phyloP scores from a whole-genome alignment of 2,329 filamentous ascomycete genomes.

The Cryphonectria radicalis region DNA sequence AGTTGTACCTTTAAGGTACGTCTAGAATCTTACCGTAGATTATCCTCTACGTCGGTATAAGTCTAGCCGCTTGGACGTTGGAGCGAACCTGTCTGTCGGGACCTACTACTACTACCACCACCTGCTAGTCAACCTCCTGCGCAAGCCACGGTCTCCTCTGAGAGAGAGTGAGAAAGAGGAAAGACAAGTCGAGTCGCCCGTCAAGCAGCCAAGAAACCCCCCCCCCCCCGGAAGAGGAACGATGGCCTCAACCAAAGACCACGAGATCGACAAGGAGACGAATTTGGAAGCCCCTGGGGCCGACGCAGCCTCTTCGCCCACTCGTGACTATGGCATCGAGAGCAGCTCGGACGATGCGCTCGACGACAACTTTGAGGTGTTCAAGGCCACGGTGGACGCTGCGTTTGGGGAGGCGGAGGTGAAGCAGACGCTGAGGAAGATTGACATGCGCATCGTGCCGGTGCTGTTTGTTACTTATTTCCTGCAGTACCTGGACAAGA shows the following conservation, averaged over 20 bases:
- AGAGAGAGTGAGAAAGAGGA: neutral
- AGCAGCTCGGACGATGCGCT: conserved; percentile 32
- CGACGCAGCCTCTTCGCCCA: neutral
- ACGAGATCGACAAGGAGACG: conserved; percentile 19
- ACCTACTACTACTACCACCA: neutral
- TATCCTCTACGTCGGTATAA: neutral
- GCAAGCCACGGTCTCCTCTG: neutral
- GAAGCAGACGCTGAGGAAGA: conserved; percentile 39
- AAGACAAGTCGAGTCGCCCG: neutral
- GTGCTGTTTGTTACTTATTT: conserved; percentile 40
- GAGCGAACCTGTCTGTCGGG: conserved; percentile 11
- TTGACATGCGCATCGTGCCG: conserved; percentile 39
- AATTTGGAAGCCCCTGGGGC: neutral
- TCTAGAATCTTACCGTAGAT: neutral
- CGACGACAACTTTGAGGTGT: conserved; percentile 41
- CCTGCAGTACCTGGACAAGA: conserved; percentile 44
- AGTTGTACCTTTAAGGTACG: neutral
- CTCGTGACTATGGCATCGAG: conserved; percentile 27
- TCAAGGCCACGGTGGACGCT: conserved; percentile 33
- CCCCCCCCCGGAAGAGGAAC: neutral
- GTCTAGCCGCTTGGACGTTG: neutral
- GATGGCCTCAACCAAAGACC: conserved; percentile 21
- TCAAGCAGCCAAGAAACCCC: neutral
- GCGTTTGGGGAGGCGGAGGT: conserved; percentile 36
- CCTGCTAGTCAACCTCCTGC: neutral